phyloP scores from a whole-genome alignment of 1,284 basidiomycete species.

The Testicularia cyperi region DNA sequence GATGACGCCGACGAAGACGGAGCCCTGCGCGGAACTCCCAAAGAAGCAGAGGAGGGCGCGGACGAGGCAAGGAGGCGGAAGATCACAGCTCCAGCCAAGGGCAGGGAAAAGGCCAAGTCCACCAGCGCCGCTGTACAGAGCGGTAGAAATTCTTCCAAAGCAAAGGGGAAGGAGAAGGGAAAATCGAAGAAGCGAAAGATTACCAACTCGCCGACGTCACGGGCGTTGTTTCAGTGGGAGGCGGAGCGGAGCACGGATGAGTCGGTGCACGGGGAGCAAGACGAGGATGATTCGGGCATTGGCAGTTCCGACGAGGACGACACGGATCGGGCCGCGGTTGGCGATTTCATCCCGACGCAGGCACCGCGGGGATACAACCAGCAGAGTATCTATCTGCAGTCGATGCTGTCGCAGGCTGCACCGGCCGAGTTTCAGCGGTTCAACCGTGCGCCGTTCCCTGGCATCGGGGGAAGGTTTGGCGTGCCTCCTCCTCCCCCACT shows the following conservation, averaged over 20 bases:
- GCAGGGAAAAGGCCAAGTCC: too few relatives aligned
- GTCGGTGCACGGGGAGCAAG: constrained; percentile 63
- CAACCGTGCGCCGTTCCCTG: constrained; percentile 33
- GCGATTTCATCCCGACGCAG: constrained; percentile 70
- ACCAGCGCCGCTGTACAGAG: too few relatives aligned
- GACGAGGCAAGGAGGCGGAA: constrained; percentile 1
- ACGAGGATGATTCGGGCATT: constrained; percentile 65
- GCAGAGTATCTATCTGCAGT: constrained; percentile 52
- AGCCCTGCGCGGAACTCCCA: too few relatives aligned
- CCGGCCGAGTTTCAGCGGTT: constrained; percentile 30
- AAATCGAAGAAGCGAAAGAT: constrained; percentile 37
- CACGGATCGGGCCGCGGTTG: constrained; percentile 68
- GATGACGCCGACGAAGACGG: background rate
- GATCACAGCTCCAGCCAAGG: too few relatives aligned
- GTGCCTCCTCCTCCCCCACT: too few relatives aligned
- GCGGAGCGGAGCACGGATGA: constrained; percentile 77
- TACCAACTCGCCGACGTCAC: constrained; percentile 56
- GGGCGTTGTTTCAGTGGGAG: constrained; percentile 68
- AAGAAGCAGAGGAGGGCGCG: background rate
- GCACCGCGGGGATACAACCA: constrained; percentile 67
- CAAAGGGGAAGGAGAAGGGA: background rate
- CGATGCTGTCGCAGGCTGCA: constrained; percentile 45
- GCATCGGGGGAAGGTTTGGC: constrained; percentile 37
- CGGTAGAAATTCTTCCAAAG: too few relatives aligned
- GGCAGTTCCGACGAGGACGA: constrained; percentile 65